Evolutionary conservation across 768 basidiomycete genomes (phyloP), one percentile per base, ranked within the genome.

Genomic region (Pulveroboletus sp.): DNA sequence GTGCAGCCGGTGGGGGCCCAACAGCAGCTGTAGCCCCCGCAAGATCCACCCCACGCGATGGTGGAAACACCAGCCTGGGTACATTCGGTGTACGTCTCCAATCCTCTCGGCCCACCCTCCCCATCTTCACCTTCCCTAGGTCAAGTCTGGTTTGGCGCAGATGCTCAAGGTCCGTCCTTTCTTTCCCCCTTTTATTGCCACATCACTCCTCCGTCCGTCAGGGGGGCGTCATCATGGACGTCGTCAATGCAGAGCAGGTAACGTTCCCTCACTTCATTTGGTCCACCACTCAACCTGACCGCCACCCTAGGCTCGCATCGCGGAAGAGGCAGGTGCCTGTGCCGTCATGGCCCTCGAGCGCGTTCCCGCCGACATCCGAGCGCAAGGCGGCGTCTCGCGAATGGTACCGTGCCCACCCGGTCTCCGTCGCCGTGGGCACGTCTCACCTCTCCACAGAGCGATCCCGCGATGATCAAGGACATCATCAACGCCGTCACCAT

Each of bases 301-400:
- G 23, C 30, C 50, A 17, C 17, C 30, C 16, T 56, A 94, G 86
- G 95, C 95, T 51, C 87, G 89, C 53, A 93, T 97, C 59, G 95
- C 95, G 38, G 95, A 98, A 65, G 92, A 93, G 64, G 95, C 95
- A 9, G 95, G 95, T 39, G 95, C 95, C 7, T 93, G 91, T 65
- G 95, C 95, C 51, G 95, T 99, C 54, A 98, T 99, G 95, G 92
- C 92, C 5, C 79, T 94, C 27, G 92, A 96, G 69, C 78, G 93
- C 49, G 91, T 99, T 4, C 95, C 95, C 10, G 93, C 94, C 12
- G 93, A 97, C 64, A 98, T 99, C 63, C 81, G 95, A 53, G 78
- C 78, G 16, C 76, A 90, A 65, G 95, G 95, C 27, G 95, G 95
- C 50, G 95, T 99, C 46, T 92, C 95, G 0, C 78, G 95, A 53